phyloP scores from a whole-genome alignment of 768 basidiomycete genomes.

The Amanita rubescens region DNA sequence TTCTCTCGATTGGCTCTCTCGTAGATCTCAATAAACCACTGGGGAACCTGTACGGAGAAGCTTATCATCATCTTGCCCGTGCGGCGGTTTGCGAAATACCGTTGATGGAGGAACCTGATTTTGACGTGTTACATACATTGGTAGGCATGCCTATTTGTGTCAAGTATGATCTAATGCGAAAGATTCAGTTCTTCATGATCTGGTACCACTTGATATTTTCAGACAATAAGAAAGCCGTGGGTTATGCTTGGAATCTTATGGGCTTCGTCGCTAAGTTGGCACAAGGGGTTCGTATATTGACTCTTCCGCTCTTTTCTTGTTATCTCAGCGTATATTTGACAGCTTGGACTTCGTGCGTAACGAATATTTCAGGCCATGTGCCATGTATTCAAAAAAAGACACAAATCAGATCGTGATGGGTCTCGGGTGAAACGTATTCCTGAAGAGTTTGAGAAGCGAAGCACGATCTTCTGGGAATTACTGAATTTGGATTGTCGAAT shows the following conservation, averaged over 20 bases:
- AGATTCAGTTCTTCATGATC: constrained; percentile 53
- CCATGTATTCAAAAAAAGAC: constrained; percentile 8
- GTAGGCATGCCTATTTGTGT: constrained; percentile 24
- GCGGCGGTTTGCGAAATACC: constrained; percentile 68
- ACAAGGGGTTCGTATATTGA: constrained; percentile 47
- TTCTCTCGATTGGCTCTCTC: constrained; percentile 64
- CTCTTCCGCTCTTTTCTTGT: background rate
- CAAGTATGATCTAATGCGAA: background rate
- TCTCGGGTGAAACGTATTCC: constrained; percentile 59
- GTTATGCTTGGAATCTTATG: constrained; percentile 72
- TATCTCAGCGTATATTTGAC: constrained; percentile 4
- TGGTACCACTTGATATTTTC: constrained; percentile 72
- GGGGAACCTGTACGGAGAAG: constrained; percentile 53
- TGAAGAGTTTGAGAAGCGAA: constrained; percentile 63
- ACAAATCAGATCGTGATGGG: constrained; percentile 53
- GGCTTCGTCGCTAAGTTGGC: constrained; percentile 68
- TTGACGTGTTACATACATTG: constrained; percentile 63
- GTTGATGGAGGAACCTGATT: constrained; percentile 67
- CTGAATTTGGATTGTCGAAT: constrained; percentile 67
- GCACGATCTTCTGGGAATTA: constrained; percentile 69
- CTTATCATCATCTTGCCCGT: constrained; percentile 59
- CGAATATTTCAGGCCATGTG: constrained; percentile 9
- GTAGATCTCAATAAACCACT: constrained; percentile 54
- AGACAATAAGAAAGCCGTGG: constrained; percentile 63
- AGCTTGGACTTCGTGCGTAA: constrained; percentile 64